phyloP scores from a whole-genome alignment of 768 basidiomycete species.

The Tephrocybe sp. region DNA sequence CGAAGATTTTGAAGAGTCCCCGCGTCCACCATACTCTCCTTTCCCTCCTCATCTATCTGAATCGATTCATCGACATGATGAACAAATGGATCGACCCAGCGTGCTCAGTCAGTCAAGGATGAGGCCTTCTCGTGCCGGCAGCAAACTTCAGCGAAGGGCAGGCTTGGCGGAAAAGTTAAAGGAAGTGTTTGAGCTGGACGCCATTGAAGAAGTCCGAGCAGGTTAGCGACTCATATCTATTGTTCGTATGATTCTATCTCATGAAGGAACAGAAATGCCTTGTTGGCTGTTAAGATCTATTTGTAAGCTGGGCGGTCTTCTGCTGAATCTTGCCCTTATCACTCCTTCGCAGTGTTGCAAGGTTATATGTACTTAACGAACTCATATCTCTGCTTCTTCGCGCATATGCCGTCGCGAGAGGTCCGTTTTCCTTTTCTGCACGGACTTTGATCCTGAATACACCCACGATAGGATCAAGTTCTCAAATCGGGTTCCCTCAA shows the following conservation, averaged over 20 bases:
- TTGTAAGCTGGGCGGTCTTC: constrained; percentile 50
- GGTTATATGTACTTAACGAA: constrained; percentile 97
- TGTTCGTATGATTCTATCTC: constrained; percentile 1
- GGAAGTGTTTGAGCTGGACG: constrained; percentile 82
- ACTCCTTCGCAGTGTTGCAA: constrained; percentile 67
- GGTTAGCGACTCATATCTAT: constrained; percentile 44
- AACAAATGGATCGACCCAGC: background rate
- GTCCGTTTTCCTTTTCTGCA: constrained; percentile 36
- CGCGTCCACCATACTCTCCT: constrained; percentile 29
- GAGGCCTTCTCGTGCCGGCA: constrained; percentile 45
- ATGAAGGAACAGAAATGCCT: constrained; percentile 65
- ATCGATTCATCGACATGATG: constrained; percentile 6
- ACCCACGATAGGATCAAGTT: constrained; percentile 68
- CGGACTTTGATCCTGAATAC: background rate
- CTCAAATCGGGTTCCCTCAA: constrained; percentile 88
- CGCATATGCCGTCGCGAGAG: constrained; percentile 88
- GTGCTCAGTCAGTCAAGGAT: constrained; percentile 13
- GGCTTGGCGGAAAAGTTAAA: constrained; percentile 84
- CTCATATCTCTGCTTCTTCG: constrained; percentile 93
- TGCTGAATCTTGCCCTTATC: background rate
- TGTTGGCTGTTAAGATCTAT: constrained; percentile 92
- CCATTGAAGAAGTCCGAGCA: constrained; percentile 81
- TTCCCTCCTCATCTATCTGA: constrained; percentile 19
- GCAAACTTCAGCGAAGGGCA: constrained; percentile 61
- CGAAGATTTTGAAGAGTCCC: constrained; percentile 58